phyloP scores from a whole-genome alignment of 1,284 basidiomycete genomes.

The Irpex sp. region DNA sequence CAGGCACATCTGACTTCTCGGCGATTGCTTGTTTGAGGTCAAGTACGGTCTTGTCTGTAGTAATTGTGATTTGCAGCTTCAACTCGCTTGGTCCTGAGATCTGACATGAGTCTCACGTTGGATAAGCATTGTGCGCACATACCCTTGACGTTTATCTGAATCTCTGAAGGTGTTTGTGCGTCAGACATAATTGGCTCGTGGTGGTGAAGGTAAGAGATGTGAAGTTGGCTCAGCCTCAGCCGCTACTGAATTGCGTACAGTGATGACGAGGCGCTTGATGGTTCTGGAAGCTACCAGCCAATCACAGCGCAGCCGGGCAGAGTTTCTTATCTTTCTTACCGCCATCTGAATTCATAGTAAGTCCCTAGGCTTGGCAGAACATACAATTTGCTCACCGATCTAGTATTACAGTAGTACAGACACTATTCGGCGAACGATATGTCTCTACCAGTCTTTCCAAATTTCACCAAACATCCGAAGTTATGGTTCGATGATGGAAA shows the following conservation, averaged over 20 bases:
- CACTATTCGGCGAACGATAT: no score
- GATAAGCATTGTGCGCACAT: neutral
- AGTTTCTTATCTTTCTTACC: neutral
- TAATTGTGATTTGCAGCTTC: constrained; percentile 82
- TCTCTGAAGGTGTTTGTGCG: constrained; percentile 37
- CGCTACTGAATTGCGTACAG: neutral
- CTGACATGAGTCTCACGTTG: neutral
- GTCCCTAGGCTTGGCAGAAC: no score
- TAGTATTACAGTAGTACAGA: no score
- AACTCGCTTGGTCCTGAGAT: constrained; percentile 76
- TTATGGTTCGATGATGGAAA: constrained; percentile 13
- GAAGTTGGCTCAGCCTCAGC: constrained; percentile 2
- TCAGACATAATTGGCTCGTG: constrained; percentile 5
- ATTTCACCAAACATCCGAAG: neutral
- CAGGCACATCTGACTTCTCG: constrained; percentile 77
- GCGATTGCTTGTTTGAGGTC: constrained; percentile 87
- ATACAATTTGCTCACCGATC: no score
- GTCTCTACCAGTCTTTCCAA: no score
- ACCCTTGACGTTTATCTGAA: constrained; percentile 77
- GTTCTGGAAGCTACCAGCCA: neutral
- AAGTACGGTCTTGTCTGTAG: constrained; percentile 70
- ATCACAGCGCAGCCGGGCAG: neutral
- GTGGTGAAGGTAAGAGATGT: constrained; percentile 1
- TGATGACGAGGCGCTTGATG: neutral
- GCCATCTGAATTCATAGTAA: no score